phyloP scores from a whole-genome alignment of 2,329 filamentous ascomycete genomes.

The Fragosphaeria purpurea region DNA sequence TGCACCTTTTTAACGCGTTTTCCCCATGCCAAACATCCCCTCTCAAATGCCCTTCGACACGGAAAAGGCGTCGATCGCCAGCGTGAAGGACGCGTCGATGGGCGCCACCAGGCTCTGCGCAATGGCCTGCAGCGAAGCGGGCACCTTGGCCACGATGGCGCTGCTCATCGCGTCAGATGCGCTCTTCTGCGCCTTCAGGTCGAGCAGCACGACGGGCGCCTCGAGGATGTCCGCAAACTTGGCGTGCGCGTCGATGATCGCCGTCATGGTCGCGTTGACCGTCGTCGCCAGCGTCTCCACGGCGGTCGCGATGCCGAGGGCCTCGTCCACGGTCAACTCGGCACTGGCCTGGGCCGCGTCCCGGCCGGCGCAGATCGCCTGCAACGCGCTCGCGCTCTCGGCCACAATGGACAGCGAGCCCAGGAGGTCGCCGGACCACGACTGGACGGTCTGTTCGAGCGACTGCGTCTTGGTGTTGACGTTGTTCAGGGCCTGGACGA shows the following conservation, averaged over 20 bases:
- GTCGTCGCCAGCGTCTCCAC: conserved; percentile 24
- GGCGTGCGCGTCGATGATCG: conserved; percentile 29
- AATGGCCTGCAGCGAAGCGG: conserved; percentile 19
- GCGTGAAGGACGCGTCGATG: conserved; percentile 28
- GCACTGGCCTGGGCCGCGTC: conserved; percentile 25
- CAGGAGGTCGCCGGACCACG: conserved; percentile 29
- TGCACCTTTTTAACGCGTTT: too few species aligned
- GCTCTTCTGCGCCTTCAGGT: conserved; percentile 29
- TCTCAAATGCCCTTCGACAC: conserved; percentile 2
- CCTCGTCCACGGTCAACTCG: conserved; percentile 27
- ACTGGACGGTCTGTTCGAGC: conserved; percentile 19
- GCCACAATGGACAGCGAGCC: conserved; percentile 30
- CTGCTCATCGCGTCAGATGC: conserved; percentile 28
- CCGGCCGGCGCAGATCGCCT: conserved; percentile 29
- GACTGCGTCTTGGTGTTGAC: conserved; percentile 1
- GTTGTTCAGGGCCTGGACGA: conserved; percentile 2
- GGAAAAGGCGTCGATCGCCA: conserved; percentile 21
- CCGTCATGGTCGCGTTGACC: conserved; percentile 29
- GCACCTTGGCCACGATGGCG: conserved; percentile 31
- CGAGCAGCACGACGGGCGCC: conserved; percentile 31
- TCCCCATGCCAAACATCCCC: too few species aligned
- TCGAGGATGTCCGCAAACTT: conserved; percentile 35
- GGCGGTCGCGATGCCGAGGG: conserved; percentile 27
- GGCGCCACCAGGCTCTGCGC: conserved; percentile 26
- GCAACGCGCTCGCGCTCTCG: conserved; percentile 28